Conservation (phyloP, 1,139 yeast genomes). For the Hansenula sp. region DNA sequence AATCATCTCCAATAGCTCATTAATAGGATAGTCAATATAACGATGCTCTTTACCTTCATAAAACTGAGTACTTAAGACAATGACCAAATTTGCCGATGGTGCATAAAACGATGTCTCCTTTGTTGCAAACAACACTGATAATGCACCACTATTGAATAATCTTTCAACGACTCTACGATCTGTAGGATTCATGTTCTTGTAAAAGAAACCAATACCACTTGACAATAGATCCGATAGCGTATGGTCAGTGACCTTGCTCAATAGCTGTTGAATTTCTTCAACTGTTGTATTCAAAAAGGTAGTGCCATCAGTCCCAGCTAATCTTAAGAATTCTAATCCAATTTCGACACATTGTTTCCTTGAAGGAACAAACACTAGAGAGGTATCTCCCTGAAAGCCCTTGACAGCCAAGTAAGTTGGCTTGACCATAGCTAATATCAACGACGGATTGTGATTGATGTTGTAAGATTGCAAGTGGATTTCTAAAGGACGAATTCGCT, state of each 20-base stretch:
- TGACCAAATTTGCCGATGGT: constrained; percentile 52
- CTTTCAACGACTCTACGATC: constrained; percentile 56
- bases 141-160: constrained; percentile 44
- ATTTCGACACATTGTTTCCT: constrained; percentile 54
- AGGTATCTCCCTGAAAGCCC: constrained; percentile 28
- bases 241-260: constrained; percentile 44
- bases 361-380: constrained; percentile 54
- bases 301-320: constrained; percentile 31
- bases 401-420: constrained; percentile 40
- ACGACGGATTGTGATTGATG: constrained; percentile 44
- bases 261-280: constrained; percentile 38
- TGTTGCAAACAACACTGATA: constrained; percentile 55
- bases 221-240: constrained; percentile 40
- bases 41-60: constrained; percentile 75
- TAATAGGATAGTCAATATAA: constrained; percentile 63
- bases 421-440: constrained; percentile 46
- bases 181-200: constrained; percentile 51
- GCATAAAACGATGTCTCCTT: constrained; percentile 48
- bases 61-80: constrained; percentile 68
- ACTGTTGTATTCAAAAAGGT: constrained; percentile 32
- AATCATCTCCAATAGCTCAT: constrained; percentile 68
- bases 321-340: constrained; percentile 39
- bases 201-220: constrained; percentile 68
- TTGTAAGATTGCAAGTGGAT: constrained; percentile 54
- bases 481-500: constrained; percentile 52